These are phyloP conservation scores for Pythium diclinum DNA, from an alignment of 352 stramenopile species.

Conservation along the genomic window DNA sequence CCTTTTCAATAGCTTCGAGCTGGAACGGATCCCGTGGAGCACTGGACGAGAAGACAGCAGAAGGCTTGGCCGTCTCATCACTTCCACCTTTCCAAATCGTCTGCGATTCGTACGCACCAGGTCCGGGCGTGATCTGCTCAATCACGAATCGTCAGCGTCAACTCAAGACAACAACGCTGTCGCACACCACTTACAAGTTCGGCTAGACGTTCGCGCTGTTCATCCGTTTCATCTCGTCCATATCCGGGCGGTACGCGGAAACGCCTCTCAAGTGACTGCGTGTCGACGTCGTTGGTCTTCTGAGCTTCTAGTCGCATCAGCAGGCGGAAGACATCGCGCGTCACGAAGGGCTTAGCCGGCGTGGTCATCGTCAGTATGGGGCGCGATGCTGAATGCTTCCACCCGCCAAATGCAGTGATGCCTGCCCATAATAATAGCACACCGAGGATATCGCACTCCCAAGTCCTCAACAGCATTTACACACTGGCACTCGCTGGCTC, in stretches of 20 bases:
- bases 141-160: not conserved
- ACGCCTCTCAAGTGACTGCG: slow-evolving; percentile 44
- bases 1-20: slow-evolving; percentile 4
- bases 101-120: slow-evolving; percentile 49
- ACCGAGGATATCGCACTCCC: not conserved
- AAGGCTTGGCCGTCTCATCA: slow-evolving; percentile 28
- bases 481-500: slow-evolving; percentile 68
- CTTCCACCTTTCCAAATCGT: slow-evolving; percentile 3
- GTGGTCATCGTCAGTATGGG: slow-evolving; percentile 1
- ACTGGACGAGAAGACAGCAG: slow-evolving; percentile 34
- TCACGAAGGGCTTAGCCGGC: slow-evolving; percentile 38
- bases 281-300: slow-evolving; percentile 53
- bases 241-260: slow-evolving; percentile 55
- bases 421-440: not conserved
- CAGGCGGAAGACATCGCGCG: slow-evolving; percentile 67
- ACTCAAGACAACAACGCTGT: not conserved
- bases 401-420: not conserved
- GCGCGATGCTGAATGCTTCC: not conserved
- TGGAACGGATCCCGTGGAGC: slow-evolving; percentile 26
- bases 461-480: slow-evolving; percentile 22
- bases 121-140: slow-evolving; percentile 40
- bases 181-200: slow-evolving; percentile 1
- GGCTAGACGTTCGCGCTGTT: slow-evolving; percentile 22
- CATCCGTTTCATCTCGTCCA: slow-evolving; percentile 36
- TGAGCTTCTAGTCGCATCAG: slow-evolving; percentile 59